Conservation (phyloP, 2,329 filamentous ascomycete genomes). For the Sporothrix inflata region DNA sequence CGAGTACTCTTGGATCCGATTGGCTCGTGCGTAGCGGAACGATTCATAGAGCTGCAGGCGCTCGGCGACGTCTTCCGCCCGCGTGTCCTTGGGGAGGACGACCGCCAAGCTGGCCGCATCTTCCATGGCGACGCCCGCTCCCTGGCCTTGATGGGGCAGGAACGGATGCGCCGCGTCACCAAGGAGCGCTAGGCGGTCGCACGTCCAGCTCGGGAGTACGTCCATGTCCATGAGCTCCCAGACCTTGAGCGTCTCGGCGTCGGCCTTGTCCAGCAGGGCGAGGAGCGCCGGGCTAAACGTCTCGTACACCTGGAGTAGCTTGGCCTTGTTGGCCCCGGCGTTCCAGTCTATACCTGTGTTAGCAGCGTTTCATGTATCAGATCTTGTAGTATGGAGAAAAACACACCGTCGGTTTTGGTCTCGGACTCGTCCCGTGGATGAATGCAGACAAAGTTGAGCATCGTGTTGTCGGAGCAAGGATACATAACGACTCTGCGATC, state of each 20-base stretch:
- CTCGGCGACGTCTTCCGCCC: slow-evolving; percentile 52
- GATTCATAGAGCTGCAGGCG: slow-evolving; percentile 63
- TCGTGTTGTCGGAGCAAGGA: slow-evolving; percentile 49
- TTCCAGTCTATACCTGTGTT: slow-evolving; percentile 42
- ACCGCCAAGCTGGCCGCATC: slow-evolving; percentile 63
- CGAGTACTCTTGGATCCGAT: slow-evolving; percentile 44
- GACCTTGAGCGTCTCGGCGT: slow-evolving; percentile 53
- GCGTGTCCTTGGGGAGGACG: slow-evolving; percentile 55
- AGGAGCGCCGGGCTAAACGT: slow-evolving; percentile 49
- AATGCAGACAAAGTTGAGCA: slow-evolving; percentile 56
- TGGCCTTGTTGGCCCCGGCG: slow-evolving; percentile 42
- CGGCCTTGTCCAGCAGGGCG: slow-evolving; percentile 48
- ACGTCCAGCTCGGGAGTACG: slow-evolving; percentile 57
- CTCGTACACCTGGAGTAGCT: slow-evolving; percentile 46
- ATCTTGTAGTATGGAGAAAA: neutral
- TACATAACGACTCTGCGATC: slow-evolving; percentile 54
- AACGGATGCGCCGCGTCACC: slow-evolving; percentile 73
- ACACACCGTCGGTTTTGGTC: slow-evolving; percentile 36
- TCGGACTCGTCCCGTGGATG: slow-evolving; percentile 52
- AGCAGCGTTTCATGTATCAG: neutral
- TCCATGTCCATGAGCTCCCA: slow-evolving; percentile 68
- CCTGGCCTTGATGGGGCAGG: slow-evolving; percentile 64
- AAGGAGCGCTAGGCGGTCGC: slow-evolving; percentile 58
- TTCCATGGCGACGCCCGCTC: slow-evolving; percentile 67
- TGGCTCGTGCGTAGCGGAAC: slow-evolving; percentile 56